phyloP scores from a whole-genome alignment of 73 alveolate genomes.

The Paramecium bursaria region DNA sequence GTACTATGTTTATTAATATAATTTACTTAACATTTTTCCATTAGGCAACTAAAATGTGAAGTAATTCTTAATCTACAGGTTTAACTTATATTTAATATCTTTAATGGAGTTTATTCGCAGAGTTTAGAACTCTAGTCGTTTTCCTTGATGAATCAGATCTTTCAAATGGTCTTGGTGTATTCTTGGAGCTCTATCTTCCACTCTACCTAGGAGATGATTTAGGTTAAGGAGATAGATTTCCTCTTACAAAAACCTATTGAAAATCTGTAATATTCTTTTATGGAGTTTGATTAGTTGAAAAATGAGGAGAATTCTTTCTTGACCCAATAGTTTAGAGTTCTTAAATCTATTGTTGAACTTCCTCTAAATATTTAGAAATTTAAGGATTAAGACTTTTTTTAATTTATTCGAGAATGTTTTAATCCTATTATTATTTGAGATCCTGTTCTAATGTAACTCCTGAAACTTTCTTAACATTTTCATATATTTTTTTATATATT shows the following conservation, averaged over 20 bases:
- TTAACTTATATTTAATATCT: too few species aligned
- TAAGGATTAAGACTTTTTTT: neutral
- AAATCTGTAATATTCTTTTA: too few species aligned
- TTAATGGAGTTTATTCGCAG: too few species aligned
- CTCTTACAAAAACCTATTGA: too few species aligned
- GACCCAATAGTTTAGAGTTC: neutral
- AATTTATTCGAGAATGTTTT: conserved; percentile 10
- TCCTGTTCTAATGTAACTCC: neutral
- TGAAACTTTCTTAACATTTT: conserved; percentile 7
- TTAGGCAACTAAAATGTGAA: conserved; percentile 16
- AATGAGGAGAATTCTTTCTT: too few species aligned
- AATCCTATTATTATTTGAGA: conserved; percentile 12
- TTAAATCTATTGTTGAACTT: conserved; percentile 20
- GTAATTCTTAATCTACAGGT: conserved; percentile 46
- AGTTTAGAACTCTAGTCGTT: too few species aligned
- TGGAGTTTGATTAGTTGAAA: too few species aligned
- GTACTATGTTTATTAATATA: conserved; percentile 11
- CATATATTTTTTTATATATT: conserved; percentile 48
- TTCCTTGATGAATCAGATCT: too few species aligned
- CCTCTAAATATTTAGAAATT: conserved; percentile 10
- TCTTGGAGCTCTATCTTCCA: too few species aligned
- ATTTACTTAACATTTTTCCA: conserved; percentile 51
- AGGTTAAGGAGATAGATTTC: too few species aligned
- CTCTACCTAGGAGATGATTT: too few species aligned
- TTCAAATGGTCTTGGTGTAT: too few species aligned